Evolutionary conservation across 2,329 filamentous ascomycete species (phyloP).

Genomic region (Sphaerostilbella broomeana): DNA sequence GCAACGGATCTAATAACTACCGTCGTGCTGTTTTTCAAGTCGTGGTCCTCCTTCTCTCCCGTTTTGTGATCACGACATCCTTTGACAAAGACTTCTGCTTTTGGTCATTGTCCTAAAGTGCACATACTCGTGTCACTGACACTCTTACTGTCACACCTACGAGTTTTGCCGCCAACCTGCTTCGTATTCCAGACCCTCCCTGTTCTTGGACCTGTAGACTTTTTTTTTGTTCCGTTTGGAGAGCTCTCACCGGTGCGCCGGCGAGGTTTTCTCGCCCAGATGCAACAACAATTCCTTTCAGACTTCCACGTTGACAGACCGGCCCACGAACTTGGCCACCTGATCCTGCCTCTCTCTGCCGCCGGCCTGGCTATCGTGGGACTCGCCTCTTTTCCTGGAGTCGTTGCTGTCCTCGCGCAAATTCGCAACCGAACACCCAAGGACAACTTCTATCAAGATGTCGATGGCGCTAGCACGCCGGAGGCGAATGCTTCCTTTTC

Average conservation of each 20-base stretch:
- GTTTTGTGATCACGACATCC: too few species aligned
- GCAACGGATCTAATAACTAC: too few species aligned
- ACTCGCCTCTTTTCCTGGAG: slow-evolving; percentile 32
- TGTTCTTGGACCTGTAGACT: too few species aligned
- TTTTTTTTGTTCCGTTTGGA: too few species aligned
- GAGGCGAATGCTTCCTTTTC: slow-evolving; percentile 59
- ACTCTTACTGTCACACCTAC: too few species aligned
- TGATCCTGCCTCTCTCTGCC: slow-evolving; percentile 24
- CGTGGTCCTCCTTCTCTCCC: too few species aligned
- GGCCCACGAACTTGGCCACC: slow-evolving; percentile 1
- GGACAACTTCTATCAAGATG: slow-evolving; percentile 56
- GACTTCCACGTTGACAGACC: neutral
- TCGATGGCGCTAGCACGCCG: slow-evolving; percentile 61
- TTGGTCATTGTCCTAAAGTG: too few species aligned
- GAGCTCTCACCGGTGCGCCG: slow-evolving; percentile 7
- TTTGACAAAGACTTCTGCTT: too few species aligned
- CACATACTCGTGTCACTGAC: too few species aligned
- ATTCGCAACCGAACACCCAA: slow-evolving; percentile 29
- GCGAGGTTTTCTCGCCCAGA: slow-evolving; percentile 8
- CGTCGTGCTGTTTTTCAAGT: too few species aligned
- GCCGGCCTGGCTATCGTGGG: slow-evolving; percentile 29
- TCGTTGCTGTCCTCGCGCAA: slow-evolving; percentile 29
- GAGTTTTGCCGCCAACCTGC: too few species aligned
- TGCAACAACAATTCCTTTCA: slow-evolving; percentile 4
- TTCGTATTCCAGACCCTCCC: too few species aligned